Evolutionary conservation across 2,329 filamentous ascomycete species (phyloP).

Genomic region (Ophiocordyceps sinensis): DNA sequence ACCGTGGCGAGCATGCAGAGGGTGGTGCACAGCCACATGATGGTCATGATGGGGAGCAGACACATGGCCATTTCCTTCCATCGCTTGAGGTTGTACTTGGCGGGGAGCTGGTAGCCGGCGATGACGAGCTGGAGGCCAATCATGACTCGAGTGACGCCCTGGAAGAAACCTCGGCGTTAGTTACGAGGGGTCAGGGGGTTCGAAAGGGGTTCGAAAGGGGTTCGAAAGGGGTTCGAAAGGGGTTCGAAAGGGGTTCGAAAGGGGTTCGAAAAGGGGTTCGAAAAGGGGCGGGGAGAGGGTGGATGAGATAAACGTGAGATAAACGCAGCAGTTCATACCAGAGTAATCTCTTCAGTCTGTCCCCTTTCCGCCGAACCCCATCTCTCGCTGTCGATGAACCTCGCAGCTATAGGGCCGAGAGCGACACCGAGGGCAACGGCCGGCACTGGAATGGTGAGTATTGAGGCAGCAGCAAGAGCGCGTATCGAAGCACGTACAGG

Average conservation of each 20-base stretch:
- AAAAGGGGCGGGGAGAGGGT: no score
- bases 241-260: no score
- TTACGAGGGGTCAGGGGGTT: no score
- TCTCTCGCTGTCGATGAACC: slow-evolving; percentile 29
- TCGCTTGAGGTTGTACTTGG: slow-evolving; percentile 33
- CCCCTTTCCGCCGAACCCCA: slow-evolving; percentile 12
- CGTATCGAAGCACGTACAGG: slow-evolving; percentile 20
- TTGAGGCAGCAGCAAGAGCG: not conserved
- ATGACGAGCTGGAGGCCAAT: slow-evolving; percentile 50
- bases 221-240: no score
- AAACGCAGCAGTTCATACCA: slow-evolving; percentile 10
- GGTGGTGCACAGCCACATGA: slow-evolving; percentile 41
- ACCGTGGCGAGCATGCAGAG: slow-evolving; percentile 39
- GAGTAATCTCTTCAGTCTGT: slow-evolving; percentile 22
- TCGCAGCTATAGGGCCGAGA: slow-evolving; percentile 39
- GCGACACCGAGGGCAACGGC: slow-evolving; percentile 38
- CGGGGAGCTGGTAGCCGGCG: slow-evolving; percentile 46
- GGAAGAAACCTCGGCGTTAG: no score
- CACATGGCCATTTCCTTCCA: slow-evolving; percentile 40
- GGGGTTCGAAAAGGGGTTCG: no score
- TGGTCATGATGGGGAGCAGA: slow-evolving; percentile 44
- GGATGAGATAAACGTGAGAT: no score
- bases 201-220: no score
- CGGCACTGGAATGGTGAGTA: slow-evolving; percentile 25
- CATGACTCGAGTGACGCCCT: slow-evolving; percentile 40